Evolutionary conservation across 192 early-diverging fungal genomes (phyloP).

Genomic region (Allomyces arbusculus): DNA sequence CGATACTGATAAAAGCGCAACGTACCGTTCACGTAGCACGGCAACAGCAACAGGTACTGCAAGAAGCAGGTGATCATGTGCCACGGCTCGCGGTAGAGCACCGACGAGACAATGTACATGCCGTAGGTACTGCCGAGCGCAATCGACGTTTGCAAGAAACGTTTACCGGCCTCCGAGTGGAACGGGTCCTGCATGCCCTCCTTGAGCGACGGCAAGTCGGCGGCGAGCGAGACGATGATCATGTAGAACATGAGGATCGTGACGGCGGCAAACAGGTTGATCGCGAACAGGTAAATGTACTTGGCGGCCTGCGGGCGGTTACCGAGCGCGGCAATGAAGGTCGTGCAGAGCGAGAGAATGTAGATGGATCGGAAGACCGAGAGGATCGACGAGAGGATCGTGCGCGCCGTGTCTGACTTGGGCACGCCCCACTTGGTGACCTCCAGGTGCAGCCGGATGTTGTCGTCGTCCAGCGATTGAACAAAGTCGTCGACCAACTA

Average conservation of each 20-base stretch:
- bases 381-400: conserved; percentile 15
- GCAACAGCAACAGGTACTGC: conserved; percentile 51
- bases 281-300: conserved; percentile 7
- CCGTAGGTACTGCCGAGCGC: conserved; percentile 43
- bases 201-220: conserved; percentile 6
- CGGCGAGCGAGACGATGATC: conserved; percentile 10
- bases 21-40: conserved; percentile 43
- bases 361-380: conserved; percentile 21
- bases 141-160: conserved; percentile 31
- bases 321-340: conserved; percentile 31
- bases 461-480: conserved; percentile 15
- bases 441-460: neutral
- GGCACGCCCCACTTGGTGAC: conserved; percentile 5
- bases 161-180: conserved; percentile 5
- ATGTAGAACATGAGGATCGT: conserved; percentile 11
- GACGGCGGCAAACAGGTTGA: conserved; percentile 5
- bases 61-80: conserved; percentile 52
- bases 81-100: conserved; percentile 53
- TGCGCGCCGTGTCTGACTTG: conserved; percentile 24
- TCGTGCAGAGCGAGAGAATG: conserved; percentile 20
- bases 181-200: conserved; percentile 13
- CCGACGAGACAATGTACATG: conserved; percentile 38
- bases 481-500: conserved; percentile 9
- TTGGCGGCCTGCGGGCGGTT: conserved; percentile 1
- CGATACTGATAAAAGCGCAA: too few species aligned